Evolutionary conservation across 164 flowering plant species (phyloP).

Genomic region (Tetrastigma voinierianum): DNA sequence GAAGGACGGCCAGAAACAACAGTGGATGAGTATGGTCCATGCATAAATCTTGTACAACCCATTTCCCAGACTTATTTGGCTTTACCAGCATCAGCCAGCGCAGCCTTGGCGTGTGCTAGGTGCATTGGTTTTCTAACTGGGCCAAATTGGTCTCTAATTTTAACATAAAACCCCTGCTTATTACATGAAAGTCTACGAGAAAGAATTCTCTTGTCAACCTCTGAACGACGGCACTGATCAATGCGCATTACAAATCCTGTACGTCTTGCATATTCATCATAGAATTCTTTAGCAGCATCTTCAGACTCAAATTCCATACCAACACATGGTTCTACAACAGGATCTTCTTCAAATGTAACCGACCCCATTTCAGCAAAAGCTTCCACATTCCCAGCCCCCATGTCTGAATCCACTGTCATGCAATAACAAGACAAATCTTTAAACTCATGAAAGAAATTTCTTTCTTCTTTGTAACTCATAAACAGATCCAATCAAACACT

Average conservation of each 20-base stretch:
- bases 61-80: too few relatives aligned
- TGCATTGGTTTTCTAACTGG: conserved; percentile 21
- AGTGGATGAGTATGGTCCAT: too few relatives aligned
- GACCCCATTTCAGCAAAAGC: conserved; percentile 9
- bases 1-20: too few relatives aligned
- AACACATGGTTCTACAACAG: conserved; percentile 20
- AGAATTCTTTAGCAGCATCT: conserved; percentile 28
- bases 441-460: background rate
- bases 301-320: conserved; percentile 40
- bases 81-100: conserved; percentile 17
- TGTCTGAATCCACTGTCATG: conserved; percentile 8
- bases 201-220: conserved; percentile 17
- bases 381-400: conserved; percentile 11
- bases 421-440: background rate
- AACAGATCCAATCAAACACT: too few relatives aligned
- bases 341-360: conserved; percentile 12
- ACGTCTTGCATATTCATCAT: conserved; percentile 26
- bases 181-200: conserved; percentile 22
- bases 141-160: conserved; percentile 13
- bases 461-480: too few relatives aligned
- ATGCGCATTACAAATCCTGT: conserved; percentile 27
- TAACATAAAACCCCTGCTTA: conserved; percentile 19
- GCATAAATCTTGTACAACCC: too few relatives aligned
- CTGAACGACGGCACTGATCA: conserved; percentile 27
- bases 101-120: conserved; percentile 26